Conservation (phyloP, 2,329 filamentous ascomycete species). For the Neofusicoccum kwambonambiense region DNA sequence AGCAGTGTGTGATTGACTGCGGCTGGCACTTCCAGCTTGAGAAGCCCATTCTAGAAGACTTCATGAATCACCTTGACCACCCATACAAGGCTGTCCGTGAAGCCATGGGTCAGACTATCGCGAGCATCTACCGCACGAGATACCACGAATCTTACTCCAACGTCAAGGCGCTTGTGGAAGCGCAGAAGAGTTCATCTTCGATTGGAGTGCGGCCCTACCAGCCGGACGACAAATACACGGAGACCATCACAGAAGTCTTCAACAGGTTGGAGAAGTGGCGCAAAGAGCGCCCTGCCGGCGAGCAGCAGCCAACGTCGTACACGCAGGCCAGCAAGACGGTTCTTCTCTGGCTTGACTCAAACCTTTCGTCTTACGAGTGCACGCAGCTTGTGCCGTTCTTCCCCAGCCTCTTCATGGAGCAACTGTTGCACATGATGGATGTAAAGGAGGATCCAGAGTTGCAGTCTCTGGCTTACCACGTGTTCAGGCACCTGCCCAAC, state of each 20-base stretch:
- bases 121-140: conserved; percentile 82
- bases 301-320: conserved; percentile 91
- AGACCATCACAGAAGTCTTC: conserved; percentile 74
- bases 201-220: conserved; percentile 83
- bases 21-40: conserved; percentile 97
- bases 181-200: conserved; percentile 76
- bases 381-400: conserved; percentile 90
- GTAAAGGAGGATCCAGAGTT: conserved; percentile 97
- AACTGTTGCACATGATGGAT: conserved; percentile 99
- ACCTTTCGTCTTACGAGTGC: conserved; percentile 88
- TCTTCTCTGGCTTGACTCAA: conserved; percentile 89
- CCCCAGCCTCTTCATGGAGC: conserved; percentile 81
- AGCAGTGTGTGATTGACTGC: conserved; percentile 80
- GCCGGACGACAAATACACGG: conserved; percentile 70
- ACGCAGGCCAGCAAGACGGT: conserved; percentile 96
- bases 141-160: conserved; percentile 93
- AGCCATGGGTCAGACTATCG: conserved; percentile 85
- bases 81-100: conserved; percentile 97
- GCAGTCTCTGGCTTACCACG: conserved; percentile 90
- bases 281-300: conserved; percentile 75
- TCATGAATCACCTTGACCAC: conserved; percentile 88
- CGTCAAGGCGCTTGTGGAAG: conserved; percentile 70
- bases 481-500: conserved; percentile 94
- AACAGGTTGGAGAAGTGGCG: conserved; percentile 82
- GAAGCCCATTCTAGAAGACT: conserved; percentile 83